Conservation (phyloP, 345 rosid species). For the Rhodomyrtus tomentosa region DNA sequence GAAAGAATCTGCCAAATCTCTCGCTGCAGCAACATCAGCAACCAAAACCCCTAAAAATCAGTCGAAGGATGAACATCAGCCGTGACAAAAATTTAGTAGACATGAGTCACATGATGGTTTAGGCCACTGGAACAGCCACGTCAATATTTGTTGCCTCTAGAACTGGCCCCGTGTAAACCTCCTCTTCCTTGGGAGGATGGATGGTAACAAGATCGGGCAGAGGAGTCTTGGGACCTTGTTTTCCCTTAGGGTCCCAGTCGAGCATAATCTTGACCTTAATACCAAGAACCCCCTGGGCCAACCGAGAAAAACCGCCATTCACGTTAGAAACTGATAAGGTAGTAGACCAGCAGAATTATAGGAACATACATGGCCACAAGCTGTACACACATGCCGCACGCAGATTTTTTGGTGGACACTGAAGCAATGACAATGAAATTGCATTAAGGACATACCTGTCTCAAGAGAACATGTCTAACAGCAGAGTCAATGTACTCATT, state of each 20-base stretch:
- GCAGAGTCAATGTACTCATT: slow-evolving; percentile 84
- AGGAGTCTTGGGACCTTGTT: slow-evolving; percentile 60
- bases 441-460: slow-evolving; percentile 42
- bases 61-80: not conserved
- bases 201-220: slow-evolving; percentile 76
- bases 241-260: slow-evolving; percentile 81
- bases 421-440: not conserved
- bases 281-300: slow-evolving; percentile 64
- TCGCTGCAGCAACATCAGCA: not conserved
- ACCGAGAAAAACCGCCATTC: not conserved
- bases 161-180: slow-evolving; percentile 2
- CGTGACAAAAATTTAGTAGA: not conserved
- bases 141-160: slow-evolving; percentile 16
- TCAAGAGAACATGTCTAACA: slow-evolving; percentile 68
- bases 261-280: slow-evolving; percentile 85
- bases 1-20: not conserved
- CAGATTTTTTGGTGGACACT: not conserved
- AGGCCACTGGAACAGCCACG: slow-evolving; percentile 4
- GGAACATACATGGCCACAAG: rapidly evolving
- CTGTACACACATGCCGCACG: not conserved
- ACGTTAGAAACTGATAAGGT: not conserved
- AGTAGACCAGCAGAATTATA: not conserved
- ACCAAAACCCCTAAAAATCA: not conserved
- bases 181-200: slow-evolving; percentile 71
- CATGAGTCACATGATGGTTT: not conserved